Conservation (phyloP, 2,329 filamentous ascomycete species). For the Fusarium sublunatum region DNA sequence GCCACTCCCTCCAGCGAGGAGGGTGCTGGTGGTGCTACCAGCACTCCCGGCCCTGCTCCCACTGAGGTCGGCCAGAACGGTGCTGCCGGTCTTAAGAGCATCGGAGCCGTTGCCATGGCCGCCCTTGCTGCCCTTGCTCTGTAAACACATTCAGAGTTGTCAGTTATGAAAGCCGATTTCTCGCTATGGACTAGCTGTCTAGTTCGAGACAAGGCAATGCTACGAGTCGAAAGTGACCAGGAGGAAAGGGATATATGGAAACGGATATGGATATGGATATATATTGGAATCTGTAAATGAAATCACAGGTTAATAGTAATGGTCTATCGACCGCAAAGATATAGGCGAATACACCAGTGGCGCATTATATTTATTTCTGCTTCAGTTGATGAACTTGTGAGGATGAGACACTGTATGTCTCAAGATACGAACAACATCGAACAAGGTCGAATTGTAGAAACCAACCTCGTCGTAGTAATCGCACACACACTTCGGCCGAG, state of each 20-base stretch:
- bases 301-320: slow-evolving; percentile 38
- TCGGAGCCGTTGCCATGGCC: slow-evolving; percentile 50
- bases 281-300: slow-evolving; percentile 15
- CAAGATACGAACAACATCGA: no score
- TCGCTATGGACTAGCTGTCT: not conserved
- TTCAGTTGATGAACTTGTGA: slow-evolving; percentile 8
- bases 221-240: slow-evolving; percentile 18
- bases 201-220: slow-evolving; percentile 14
- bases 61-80: slow-evolving; percentile 43
- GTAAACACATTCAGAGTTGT: slow-evolving; percentile 44
- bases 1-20: slow-evolving; percentile 18
- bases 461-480: slow-evolving; percentile 7
- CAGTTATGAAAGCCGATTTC: slow-evolving; percentile 9
- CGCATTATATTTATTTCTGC: not conserved
- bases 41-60: slow-evolving; percentile 27
- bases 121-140: slow-evolving; percentile 51
- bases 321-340: slow-evolving; percentile 30
- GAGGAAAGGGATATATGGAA: slow-evolving; percentile 19
- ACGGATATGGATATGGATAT: slow-evolving; percentile 1
- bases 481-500: slow-evolving; percentile 7
- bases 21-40: not conserved
- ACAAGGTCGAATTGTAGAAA: no score
- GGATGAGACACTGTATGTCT: not conserved
- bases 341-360: slow-evolving; percentile 35
- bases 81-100: slow-evolving; percentile 48